Evolutionary conservation across 2,329 filamentous ascomycete genomes (phyloP).

Genomic region (Xylariales sp.): DNA sequence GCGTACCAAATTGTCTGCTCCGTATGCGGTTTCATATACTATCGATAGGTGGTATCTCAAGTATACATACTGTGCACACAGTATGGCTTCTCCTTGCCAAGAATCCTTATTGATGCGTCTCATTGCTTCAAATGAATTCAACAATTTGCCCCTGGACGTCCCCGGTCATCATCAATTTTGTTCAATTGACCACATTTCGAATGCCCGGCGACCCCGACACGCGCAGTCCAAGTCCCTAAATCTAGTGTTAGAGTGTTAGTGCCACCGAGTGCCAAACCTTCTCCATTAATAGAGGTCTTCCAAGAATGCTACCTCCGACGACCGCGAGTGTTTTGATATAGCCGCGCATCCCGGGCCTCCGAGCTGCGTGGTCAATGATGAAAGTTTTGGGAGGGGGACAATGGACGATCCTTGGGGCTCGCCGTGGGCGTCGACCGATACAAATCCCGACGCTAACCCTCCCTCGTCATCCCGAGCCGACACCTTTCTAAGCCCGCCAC

Average conservation of each 20-base stretch:
- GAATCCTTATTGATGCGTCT: conserved; percentile 25
- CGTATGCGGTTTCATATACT: no score
- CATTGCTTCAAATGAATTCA: conserved; percentile 30
- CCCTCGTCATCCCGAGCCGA: conserved; percentile 49
- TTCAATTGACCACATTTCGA: conserved; percentile 19
- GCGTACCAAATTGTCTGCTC: no score
- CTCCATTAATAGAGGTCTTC: neutral
- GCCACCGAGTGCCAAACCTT: neutral
- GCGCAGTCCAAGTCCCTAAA: neutral
- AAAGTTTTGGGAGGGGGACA: conserved; percentile 53
- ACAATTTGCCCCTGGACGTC: conserved; percentile 25
- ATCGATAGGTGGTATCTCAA: neutral
- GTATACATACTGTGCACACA: neutral
- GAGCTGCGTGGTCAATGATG: conserved; percentile 45
- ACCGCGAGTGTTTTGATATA: conserved; percentile 14
- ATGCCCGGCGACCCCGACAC: conserved; percentile 2
- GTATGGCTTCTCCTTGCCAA: conserved; percentile 18
- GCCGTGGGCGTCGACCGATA: conserved; percentile 64
- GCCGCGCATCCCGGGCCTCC: conserved; percentile 29
- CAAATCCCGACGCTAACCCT: conserved; percentile 49
- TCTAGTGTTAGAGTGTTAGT: no score
- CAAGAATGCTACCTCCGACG: conserved; percentile 25
- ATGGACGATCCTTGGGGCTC: conserved; percentile 75
- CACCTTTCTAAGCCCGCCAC: conserved; percentile 55
- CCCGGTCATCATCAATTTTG: neutral